These are phyloP conservation scores for Lachancea nothofagi DNA, from an alignment of 805 yeast species.

Conservation along the genomic window DNA sequence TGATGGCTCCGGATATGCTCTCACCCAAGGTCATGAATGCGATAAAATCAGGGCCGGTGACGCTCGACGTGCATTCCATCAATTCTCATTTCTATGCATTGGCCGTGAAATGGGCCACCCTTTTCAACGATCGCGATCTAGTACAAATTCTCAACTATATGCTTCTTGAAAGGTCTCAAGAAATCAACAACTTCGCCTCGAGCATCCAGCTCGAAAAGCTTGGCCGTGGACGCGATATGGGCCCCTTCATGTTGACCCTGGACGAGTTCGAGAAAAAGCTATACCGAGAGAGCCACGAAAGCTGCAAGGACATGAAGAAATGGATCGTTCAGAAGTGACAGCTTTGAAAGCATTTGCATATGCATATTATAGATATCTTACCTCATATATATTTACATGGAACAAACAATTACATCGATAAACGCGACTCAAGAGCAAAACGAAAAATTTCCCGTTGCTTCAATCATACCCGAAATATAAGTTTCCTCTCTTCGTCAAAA, in stretches of 20 bases:
- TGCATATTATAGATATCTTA: not conserved
- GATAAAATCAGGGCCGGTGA: slow-evolving; percentile 62
- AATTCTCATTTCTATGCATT: slow-evolving; percentile 63
- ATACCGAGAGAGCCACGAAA: slow-evolving; percentile 48
- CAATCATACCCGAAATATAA: too few species aligned
- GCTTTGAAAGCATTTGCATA: slow-evolving; percentile 12
- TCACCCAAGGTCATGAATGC: slow-evolving; percentile 68
- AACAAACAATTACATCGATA: not conserved
- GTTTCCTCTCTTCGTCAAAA: not conserved
- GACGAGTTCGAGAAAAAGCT: slow-evolving; percentile 72
- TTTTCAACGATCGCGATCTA: slow-evolving; percentile 63
- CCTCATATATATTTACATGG: not conserved
- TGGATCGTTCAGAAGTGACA: slow-evolving; percentile 34
- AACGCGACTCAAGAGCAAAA: too few species aligned
- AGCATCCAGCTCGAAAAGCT: slow-evolving; percentile 26
- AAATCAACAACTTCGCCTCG: slow-evolving; percentile 62
- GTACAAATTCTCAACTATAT: slow-evolving; percentile 47
- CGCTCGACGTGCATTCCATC: slow-evolving; percentile 62
- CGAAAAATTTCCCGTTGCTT: too few species aligned
- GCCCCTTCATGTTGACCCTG: slow-evolving; percentile 51
- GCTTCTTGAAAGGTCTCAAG: slow-evolving; percentile 59
- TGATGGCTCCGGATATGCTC: slow-evolving; percentile 68
- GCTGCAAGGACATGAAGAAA: slow-evolving; percentile 39
- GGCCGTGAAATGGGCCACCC: slow-evolving; percentile 69
- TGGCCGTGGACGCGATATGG: slow-evolving; percentile 11